A percentile compares a stretch with the other conserved stretches of the same genome.
Evolutionary conservation across 306 rosid genomes (phyloP).

Genomic region (Trifolium repens): DNA sequence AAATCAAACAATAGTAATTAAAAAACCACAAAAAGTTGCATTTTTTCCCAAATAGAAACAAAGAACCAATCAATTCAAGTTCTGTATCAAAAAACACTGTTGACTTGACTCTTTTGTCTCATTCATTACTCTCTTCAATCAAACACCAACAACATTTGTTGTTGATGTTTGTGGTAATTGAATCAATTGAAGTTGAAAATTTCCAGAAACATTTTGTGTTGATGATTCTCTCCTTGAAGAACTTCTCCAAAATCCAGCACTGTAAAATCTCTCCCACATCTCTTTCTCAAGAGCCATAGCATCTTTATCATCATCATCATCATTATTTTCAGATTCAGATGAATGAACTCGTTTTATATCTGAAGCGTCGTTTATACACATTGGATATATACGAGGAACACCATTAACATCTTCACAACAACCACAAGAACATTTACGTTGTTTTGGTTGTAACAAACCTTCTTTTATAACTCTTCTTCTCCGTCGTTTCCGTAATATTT

Average conservation of each 20-base stretch:
- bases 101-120: slow-evolving; percentile 16
- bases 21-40: neutral
- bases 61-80: slow-evolving; percentile 27
- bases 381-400: slow-evolving; percentile 40
- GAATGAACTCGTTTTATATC: slow-evolving; percentile 37
- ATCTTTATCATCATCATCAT: slow-evolving; percentile 49
- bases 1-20: slow-evolving; percentile 4
- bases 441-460: slow-evolving; percentile 41
- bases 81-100: slow-evolving; percentile 1
- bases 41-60: slow-evolving; percentile 4
- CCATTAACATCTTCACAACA: slow-evolving; percentile 53
- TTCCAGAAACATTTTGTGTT: neutral
- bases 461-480: slow-evolving; percentile 45
- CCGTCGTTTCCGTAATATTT: slow-evolving; percentile 43
- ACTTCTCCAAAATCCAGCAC: slow-evolving; percentile 91
- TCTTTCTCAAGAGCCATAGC: slow-evolving; percentile 73
- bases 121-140: neutral
- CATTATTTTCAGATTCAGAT: slow-evolving; percentile 18
- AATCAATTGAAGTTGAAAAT: neutral
- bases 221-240: slow-evolving; percentile 65
- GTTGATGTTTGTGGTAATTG: neutral
- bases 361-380: slow-evolving; percentile 25
- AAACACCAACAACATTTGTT: neutral
- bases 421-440: slow-evolving; percentile 37
- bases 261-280: slow-evolving; percentile 86